Evolutionary conservation across 306 rosid genomes (phyloP).

Genomic region (Arachis stenosperma): DNA sequence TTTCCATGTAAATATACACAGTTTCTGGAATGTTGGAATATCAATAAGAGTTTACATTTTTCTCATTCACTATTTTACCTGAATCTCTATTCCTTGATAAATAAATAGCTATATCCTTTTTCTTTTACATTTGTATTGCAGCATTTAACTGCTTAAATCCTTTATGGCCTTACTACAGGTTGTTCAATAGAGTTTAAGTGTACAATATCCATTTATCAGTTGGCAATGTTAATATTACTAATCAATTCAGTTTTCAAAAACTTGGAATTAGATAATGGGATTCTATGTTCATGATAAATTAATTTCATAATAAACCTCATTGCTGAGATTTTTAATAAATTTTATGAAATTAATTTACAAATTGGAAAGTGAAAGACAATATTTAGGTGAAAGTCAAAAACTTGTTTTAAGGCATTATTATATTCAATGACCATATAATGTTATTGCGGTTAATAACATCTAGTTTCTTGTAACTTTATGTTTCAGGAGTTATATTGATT

Average conservation of each 20-base stretch:
- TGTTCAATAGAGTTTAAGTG: conserved; percentile 48
- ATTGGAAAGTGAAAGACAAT: not conserved
- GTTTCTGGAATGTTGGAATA: too few relatives aligned
- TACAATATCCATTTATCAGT: conserved; percentile 45
- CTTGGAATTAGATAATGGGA: too few relatives aligned
- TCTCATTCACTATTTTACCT: too few relatives aligned
- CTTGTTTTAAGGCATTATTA: not conserved
- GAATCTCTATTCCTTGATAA: too few relatives aligned
- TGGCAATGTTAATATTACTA: conserved; percentile 57
- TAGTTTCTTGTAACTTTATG: not conserved
- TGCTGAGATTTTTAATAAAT: too few relatives aligned
- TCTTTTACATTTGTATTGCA: conserved; percentile 2
- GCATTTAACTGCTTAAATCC: conserved; percentile 41
- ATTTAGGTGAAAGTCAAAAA: not conserved
- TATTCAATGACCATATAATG: not conserved
- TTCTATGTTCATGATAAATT: too few relatives aligned
- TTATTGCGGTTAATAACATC: too few relatives aligned
- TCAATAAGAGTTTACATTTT: too few relatives aligned
- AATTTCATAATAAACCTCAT: too few relatives aligned
- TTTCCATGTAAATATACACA: too few relatives aligned
- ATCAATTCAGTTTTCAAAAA: not conserved
- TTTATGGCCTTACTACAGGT: conserved; percentile 37
- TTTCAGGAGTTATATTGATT: conserved; percentile 1
- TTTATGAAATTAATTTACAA: not conserved
- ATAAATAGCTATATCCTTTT: not conserved